These are phyloP conservation scores for Verticillium dahliae DNA, from an alignment of 2,329 filamentous ascomycete genomes.

Conservation along the genomic window DNA sequence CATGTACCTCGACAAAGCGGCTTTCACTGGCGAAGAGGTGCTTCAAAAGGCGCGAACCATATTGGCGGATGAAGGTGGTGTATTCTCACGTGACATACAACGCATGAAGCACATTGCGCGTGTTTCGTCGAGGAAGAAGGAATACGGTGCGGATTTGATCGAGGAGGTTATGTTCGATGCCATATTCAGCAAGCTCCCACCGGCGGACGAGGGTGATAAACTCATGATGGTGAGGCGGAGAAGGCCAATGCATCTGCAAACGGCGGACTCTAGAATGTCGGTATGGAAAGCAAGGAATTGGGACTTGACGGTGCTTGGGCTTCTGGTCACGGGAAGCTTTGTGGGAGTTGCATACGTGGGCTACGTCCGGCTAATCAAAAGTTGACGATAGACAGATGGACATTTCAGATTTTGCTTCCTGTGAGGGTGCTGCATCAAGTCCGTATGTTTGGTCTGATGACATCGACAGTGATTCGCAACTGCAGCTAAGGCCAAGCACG, in stretches of 20 bases:
- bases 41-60: conserved; percentile 19
- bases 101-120: conserved; percentile 31
- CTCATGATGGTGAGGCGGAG: conserved; percentile 7
- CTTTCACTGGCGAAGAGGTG: conserved; percentile 25
- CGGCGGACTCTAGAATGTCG: conserved; percentile 32
- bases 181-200: conserved; percentile 11
- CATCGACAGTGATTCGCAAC: too few species aligned
- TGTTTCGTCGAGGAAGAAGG: conserved; percentile 26
- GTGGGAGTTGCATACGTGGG: neutral
- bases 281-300: conserved; percentile 5
- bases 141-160: conserved; percentile 30
- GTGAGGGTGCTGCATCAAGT: too few species aligned
- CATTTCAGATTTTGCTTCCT: too few species aligned
- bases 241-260: conserved; percentile 34
- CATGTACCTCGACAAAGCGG: conserved; percentile 26
- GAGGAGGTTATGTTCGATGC: conserved; percentile 34
- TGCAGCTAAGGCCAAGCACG: too few species aligned
- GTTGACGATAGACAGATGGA: too few species aligned
- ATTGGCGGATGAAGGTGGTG: conserved; percentile 20
- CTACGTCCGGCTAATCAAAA: neutral
- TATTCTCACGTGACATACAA: conserved; percentile 22
- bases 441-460: too few species aligned
- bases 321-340: neutral
- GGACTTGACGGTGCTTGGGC: neutral
- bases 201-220: neutral